Evolutionary conservation across 2,329 filamentous ascomycete genomes (phyloP), one percentile per base, ranked within the genome.

Genomic region (Microascus cirrosus): DNA sequence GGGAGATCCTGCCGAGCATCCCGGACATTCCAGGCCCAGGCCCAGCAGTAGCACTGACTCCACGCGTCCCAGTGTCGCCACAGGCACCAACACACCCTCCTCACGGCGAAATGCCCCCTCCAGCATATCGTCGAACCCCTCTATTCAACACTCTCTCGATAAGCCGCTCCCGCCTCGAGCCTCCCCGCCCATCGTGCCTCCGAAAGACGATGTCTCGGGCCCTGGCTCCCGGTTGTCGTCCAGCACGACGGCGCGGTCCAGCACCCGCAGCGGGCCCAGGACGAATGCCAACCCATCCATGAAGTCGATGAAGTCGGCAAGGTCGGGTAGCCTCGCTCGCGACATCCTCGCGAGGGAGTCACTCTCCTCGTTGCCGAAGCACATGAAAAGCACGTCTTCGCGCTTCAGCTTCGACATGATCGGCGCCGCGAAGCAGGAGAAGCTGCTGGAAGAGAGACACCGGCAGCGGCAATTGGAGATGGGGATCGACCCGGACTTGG

Each of bases 331-430:
- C 58, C 66, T 76, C 2, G 84, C 80, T n/a, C 60, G 77, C 1
- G 78, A 79, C 3, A 66, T 73, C 13, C 81, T 80, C 0, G 67
- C 67, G 10, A 75, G 73, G 57, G 73, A 74, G 36, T 69, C 73
- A 1, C 68, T 76, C 2, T 79, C 77, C 7, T 75, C 78, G 1
- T 60, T 85, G 36, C 83, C 83, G 2, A 80, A 73, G 60, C 83
- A 86, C 61, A 86, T 86, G 83, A 86, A 85, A 70, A 91, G 87
- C 67, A 89, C 85, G 12, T 89, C 88, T 0, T 90, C 87, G 0
- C 77, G 89, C 15, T 92, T 93, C 66, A 92, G 88, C 64, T 93
- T 93, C 65, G 88, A 92, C 65, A 89, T 91, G 77, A 81, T 85
- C 18, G 86, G 85, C 5, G 82, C 82, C 6, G 86, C 86, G 15